A percentile compares a stretch with the other conserved stretches of the same genome.
Evolutionary conservation across 306 rosid species (phyloP).

Genomic region (Cicer yamashitae): DNA sequence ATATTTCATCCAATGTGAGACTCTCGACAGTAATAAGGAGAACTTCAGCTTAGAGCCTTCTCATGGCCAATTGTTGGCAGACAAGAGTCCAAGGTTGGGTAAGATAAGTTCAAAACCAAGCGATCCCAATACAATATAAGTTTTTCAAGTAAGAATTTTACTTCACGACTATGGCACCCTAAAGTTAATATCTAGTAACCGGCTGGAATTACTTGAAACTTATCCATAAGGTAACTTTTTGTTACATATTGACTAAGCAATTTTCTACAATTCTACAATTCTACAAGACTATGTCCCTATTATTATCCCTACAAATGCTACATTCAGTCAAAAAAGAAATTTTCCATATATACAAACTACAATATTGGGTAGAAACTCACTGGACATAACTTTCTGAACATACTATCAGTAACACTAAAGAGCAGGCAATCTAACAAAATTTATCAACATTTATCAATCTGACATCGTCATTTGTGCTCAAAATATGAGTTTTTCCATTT

Average conservation of each 20-base stretch:
- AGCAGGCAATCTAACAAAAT: constrained; percentile 23
- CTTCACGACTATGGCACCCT: neutral
- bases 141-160: constrained; percentile 23
- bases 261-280: neutral
- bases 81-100: constrained; percentile 20
- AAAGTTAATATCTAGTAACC: constrained; percentile 22
- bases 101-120: neutral
- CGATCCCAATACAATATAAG: constrained; percentile 1
- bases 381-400: constrained; percentile 1
- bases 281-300: constrained; percentile 8
- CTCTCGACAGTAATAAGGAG: neutral
- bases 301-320: constrained; percentile 9
- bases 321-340: constrained; percentile 26
- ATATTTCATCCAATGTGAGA: too few relatives aligned
- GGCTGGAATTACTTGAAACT: neutral
- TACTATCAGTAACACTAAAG: constrained; percentile 17
- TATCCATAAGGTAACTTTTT: neutral
- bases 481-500: constrained; percentile 32
- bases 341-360: constrained; percentile 4
- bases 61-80: neutral
- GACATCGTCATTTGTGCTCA: neutral
- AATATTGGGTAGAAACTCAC: constrained; percentile 17
- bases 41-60: constrained; percentile 7
- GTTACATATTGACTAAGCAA: neutral
- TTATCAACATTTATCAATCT: constrained; percentile 26